Evolutionary conservation across 169 alveolate genomes (phyloP).

Genomic region (Prorocentrum cordatum): DNA sequence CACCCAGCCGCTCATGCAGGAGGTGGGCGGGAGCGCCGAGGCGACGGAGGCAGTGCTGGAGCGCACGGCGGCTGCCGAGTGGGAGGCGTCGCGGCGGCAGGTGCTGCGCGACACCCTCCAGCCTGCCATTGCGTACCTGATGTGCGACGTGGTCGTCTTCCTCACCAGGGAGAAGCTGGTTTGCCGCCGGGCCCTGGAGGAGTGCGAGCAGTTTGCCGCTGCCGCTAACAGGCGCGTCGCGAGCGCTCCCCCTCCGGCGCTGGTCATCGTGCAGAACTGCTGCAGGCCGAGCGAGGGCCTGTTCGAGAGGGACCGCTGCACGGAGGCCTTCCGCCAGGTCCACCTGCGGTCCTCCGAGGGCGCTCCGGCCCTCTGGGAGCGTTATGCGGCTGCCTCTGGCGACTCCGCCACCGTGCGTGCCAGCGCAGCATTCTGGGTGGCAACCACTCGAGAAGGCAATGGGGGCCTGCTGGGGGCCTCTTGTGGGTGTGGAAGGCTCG

Average conservation of each 20-base stretch:
- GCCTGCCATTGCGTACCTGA: slow-evolving; percentile 41
- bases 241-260: slow-evolving; percentile 28
- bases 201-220: slow-evolving; percentile 44
- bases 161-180: slow-evolving; percentile 59
- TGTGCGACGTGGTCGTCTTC: slow-evolving; percentile 42
- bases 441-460: no score
- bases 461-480: no score
- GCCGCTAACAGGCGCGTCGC: slow-evolving; percentile 22
- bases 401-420: no score
- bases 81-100: no score
- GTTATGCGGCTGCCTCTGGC: no score
- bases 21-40: slow-evolving; percentile 44
- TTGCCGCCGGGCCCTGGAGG: slow-evolving; percentile 53
- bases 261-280: slow-evolving; percentile 66
- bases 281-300: slow-evolving; percentile 56
- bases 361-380: no score
- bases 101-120: slow-evolving; percentile 19
- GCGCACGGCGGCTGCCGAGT: no score
- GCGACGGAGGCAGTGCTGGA: no score
- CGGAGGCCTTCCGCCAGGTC: no score
- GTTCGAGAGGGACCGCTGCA: slow-evolving; percentile 9
- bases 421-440: no score
- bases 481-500: no score
- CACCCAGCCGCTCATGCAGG: slow-evolving; percentile 17
- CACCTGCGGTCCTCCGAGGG: no score